Conservation (phyloP, 2,329 filamentous ascomycete species). For the Neonectria neomacrospora region DNA sequence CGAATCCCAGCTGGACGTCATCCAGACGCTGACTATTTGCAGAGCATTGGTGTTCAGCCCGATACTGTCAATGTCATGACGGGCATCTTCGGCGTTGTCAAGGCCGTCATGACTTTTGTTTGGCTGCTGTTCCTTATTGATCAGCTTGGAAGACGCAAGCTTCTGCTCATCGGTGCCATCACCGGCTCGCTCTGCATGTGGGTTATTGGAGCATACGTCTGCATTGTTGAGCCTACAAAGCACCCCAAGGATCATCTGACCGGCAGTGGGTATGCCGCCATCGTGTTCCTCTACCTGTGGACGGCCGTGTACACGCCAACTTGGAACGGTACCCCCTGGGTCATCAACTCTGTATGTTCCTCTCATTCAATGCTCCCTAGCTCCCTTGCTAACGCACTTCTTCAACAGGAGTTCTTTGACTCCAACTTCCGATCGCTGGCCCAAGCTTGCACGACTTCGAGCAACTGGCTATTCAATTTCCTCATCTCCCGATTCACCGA, state of each 20-base stretch:
- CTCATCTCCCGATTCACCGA: slow-evolving; percentile 65
- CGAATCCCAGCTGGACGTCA: neutral
- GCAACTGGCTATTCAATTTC: slow-evolving; percentile 69
- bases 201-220: slow-evolving; percentile 68
- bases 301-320: slow-evolving; percentile 63
- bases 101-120: slow-evolving; percentile 70
- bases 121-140: slow-evolving; percentile 75
- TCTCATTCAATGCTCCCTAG: neutral
- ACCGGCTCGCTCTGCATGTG: slow-evolving; percentile 70
- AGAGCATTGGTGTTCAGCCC: slow-evolving; percentile 30
- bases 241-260: slow-evolving; percentile 50
- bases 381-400: neutral
- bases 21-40: slow-evolving; percentile 6
- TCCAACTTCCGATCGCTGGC: slow-evolving; percentile 54
- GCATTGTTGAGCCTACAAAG: slow-evolving; percentile 50
- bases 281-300: slow-evolving; percentile 76
- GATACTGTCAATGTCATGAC: slow-evolving; percentile 62
- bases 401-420: slow-evolving; percentile 66
- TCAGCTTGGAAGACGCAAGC: slow-evolving; percentile 55
- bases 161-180: slow-evolving; percentile 69
- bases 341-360: slow-evolving; percentile 58
- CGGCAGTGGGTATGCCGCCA: slow-evolving; percentile 64
- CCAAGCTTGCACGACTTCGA: slow-evolving; percentile 67
- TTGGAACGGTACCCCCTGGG: slow-evolving; percentile 72
- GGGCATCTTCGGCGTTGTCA: slow-evolving; percentile 75